Percentiles rank a stretch among this genome's conserved stretches.
Evolutionary conservation across 2,329 filamentous ascomycete genomes (phyloP).

Genomic region (Venturia nashicola): DNA sequence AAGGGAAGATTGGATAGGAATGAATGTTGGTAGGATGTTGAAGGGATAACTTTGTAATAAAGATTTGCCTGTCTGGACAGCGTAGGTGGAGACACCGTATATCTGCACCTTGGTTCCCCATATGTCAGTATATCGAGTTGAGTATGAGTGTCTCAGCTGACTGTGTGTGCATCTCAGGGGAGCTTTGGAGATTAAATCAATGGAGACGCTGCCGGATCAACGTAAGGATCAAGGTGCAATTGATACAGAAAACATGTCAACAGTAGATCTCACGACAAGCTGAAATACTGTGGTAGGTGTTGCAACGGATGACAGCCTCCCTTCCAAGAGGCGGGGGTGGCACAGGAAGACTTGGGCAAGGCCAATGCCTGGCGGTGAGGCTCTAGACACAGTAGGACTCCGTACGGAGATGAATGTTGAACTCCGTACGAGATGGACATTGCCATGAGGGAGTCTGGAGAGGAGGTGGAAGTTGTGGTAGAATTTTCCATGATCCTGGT

Average conservation of each 20-base stretch:
- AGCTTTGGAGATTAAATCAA: conserved; percentile 16
- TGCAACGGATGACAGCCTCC: background rate
- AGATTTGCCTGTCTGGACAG: background rate
- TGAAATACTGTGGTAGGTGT: background rate
- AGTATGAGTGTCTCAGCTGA: background rate
- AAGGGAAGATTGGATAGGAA: no score
- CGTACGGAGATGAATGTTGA: no score
- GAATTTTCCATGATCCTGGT: background rate
- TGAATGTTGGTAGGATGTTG: no score
- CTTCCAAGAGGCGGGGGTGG: background rate
- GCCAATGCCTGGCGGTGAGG: no score
- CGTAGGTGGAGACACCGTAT: background rate
- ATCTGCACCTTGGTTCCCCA: background rate
- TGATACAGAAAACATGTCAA: background rate
- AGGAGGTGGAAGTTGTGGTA: background rate
- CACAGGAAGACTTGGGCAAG: no score
- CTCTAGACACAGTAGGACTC: no score
- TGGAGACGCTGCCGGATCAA: background rate
- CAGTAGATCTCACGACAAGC: background rate
- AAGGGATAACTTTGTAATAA: no score
- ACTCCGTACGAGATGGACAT: no score
- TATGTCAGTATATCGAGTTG: background rate
- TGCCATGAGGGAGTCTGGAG: no score
- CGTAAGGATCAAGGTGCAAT: background rate
- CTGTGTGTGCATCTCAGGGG: conserved; percentile 13